Evolutionary conservation across 257 asterid genomes (phyloP).

Genomic region (Nicotiana paniculata): DNA sequence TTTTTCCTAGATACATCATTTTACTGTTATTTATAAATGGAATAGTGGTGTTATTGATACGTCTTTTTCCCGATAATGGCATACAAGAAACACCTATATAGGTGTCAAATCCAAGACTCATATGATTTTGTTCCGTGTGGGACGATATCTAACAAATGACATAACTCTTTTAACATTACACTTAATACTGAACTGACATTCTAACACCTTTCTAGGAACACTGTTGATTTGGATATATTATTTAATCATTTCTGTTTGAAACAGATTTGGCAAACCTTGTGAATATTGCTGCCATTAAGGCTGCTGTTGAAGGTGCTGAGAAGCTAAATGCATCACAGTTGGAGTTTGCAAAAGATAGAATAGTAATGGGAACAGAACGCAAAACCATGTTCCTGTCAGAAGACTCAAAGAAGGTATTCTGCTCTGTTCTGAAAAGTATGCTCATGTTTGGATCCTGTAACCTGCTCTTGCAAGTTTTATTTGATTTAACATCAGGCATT

Average conservation of each 20-base stretch:
- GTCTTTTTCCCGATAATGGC: not conserved
- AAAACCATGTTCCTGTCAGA: constrained; percentile 90
- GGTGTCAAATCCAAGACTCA: constrained; percentile 1
- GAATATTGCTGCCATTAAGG: constrained; percentile 93
- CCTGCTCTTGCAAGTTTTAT: not conserved
- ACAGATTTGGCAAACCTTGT: constrained; percentile 90
- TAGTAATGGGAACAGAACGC: constrained; percentile 97
- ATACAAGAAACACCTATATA: not conserved
- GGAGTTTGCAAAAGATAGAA: constrained; percentile 97
- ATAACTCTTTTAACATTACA: not conserved
- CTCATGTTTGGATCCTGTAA: not conserved
- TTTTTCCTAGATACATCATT: not conserved
- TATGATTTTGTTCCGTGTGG: not conserved
- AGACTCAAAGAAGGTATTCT: constrained; percentile 80
- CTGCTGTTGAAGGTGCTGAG: constrained; percentile 97
- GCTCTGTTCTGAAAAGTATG: not conserved
- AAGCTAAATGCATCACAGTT: constrained; percentile 67
- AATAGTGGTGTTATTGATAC: not conserved
- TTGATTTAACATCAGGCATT: not conserved
- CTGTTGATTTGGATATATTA: not conserved
- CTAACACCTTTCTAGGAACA: not conserved
- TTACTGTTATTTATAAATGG: not conserved
- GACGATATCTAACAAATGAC: not conserved
- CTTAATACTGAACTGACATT: not conserved
- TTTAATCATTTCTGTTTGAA: constrained; percentile 10